Evolutionary conservation across 2,329 filamentous ascomycete species (phyloP), one percentile per base, ranked within the genome.

Genomic region (Myriangium duriaei): DNA sequence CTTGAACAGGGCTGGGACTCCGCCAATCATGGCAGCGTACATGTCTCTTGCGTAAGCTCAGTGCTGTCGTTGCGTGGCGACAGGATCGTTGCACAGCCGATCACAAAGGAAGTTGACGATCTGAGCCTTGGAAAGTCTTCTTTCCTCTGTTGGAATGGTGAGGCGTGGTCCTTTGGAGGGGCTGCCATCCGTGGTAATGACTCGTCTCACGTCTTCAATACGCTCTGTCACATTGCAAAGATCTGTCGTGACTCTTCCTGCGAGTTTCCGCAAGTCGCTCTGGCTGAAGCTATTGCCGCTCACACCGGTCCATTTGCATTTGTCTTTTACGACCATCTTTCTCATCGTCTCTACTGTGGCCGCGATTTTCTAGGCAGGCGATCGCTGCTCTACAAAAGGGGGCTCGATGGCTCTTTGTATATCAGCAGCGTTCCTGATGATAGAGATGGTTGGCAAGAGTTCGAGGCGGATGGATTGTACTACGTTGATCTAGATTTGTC

Each of bases 131-230:
- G 49, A 0, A 69, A 69, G 0, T 67, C 69, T 3, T 84, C 79
- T 1, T 65, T 83, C 1, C 67, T 98, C 2, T 95, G 88, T 68
- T 98, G 91, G 91, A 98, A 98, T 53, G 91, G 91, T 30, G 91
- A 98, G 56, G 88, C 86, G 1, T 98, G 91, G 91, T 79, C 72
- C 41, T 68, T 93, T 34, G 61, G 59, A 6, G 69, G 68, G 21
- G 49, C 68, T 7, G 50, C 57, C 1, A 65, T 94, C n/a, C 42
- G 52, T 29, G 81, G 76, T 41, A 95, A 94, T 53, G 91, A 98
- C 59, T 82, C 82, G 3, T 69, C 79, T 50, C 61, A 64, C 5
- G 65, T 96, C 12, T 77, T 88, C 51, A 52, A 66, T 21, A 52
- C 72, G 26, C 65, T 94, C 5, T 39, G 40, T 7, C 11, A 44